These are phyloP conservation scores for Calycina herbarum DNA, from an alignment of 2,329 filamentous ascomycete species.

Conservation along the genomic window DNA sequence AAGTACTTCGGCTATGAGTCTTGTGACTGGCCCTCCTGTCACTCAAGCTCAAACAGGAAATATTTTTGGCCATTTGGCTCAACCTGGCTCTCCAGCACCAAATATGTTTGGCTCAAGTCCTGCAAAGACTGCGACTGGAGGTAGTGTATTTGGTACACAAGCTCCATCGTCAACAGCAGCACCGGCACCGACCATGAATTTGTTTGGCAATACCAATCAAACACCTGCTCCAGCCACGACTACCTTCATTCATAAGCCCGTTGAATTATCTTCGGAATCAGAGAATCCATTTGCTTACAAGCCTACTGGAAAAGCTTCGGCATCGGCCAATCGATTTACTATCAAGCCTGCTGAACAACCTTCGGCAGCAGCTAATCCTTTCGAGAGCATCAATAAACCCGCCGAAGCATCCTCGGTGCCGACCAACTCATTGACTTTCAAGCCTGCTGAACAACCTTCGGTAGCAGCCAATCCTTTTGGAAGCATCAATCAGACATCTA, in stretches of 20 bases:
- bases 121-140: not conserved
- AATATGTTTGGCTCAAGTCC: slow-evolving; percentile 4
- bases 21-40: not conserved
- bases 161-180: not conserved
- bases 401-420: no score
- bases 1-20: not conserved
- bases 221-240: no score
- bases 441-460: not conserved
- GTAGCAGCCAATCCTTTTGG: not conserved
- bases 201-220: not conserved
- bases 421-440: no score
- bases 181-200: not conserved
- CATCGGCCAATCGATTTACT: no score
- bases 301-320: no score
- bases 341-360: not conserved
- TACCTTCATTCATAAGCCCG: no score
- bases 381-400: not conserved
- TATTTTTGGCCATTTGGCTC: not conserved
- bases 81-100: not conserved
- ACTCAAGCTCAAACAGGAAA: not conserved
- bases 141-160: not conserved
- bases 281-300: no score
- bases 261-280: no score
- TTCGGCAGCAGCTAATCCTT: not conserved
- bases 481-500: not conserved